phyloP scores from a whole-genome alignment of 306 rosid genomes.

The Fagus crenata region DNA sequence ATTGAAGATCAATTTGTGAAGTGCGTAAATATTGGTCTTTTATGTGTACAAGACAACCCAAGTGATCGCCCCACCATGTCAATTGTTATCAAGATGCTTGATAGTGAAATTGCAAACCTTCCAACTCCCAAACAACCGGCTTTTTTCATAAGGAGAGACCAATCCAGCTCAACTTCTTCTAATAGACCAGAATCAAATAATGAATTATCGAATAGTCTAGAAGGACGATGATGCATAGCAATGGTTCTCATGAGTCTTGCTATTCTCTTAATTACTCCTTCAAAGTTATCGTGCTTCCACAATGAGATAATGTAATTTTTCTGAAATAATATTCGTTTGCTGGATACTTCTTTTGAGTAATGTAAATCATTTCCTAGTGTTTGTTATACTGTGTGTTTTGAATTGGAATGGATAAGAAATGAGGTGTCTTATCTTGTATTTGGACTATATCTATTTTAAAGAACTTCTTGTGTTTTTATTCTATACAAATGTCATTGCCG shows the following conservation, averaged over 20 bases:
- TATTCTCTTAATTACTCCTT: slow-evolving; percentile 1
- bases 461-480: too few species aligned
- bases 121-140: slow-evolving; percentile 48
- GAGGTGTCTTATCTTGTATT: too few species aligned
- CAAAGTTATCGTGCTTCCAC: too few species aligned
- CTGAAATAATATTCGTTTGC: too few species aligned
- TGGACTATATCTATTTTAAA: too few species aligned
- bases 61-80: slow-evolving; percentile 50
- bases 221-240: slow-evolving; percentile 35
- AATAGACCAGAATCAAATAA: slow-evolving; percentile 29
- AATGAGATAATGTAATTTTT: too few species aligned
- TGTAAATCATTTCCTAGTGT: too few species aligned
- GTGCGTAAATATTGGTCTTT: slow-evolving; percentile 42
- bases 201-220: slow-evolving; percentile 18
- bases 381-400: too few species aligned
- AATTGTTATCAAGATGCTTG: slow-evolving; percentile 41
- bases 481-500: too few species aligned
- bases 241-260: not conserved
- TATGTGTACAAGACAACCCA: slow-evolving; percentile 58
- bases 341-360: too few species aligned
- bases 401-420: too few species aligned
- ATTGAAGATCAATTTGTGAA: slow-evolving; percentile 28
- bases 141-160: slow-evolving; percentile 27
- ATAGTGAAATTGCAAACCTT: slow-evolving; percentile 28
- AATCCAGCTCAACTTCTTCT: slow-evolving; percentile 37